Base-by-base conservation (phyloP, 768 basidiomycete species). In the Aureoboletus auriporus region DNA sequence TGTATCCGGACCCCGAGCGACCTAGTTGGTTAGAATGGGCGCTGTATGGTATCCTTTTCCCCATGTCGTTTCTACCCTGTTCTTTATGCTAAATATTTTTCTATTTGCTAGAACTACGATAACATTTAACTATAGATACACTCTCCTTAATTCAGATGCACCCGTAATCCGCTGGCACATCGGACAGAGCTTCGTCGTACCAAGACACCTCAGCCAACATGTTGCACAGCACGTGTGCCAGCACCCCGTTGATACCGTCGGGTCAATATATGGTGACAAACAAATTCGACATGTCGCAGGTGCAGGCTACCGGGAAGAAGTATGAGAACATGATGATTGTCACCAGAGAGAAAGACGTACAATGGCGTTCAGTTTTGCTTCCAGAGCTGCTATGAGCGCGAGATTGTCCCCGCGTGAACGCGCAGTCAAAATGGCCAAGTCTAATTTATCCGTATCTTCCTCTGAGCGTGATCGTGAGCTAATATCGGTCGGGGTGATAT, bases 151-250 rank as follows among this genome's bases (percentile, higher is more conserved):
- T 54, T 90, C 88, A n/a, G 74, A 71, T 8, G 86, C 86, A 3
- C 75, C 74, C 26, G 89, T 91, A 47, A 92, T 92, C 42, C 89
- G 79, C 66, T 91, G 89, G 73, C 89, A 92, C 55, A 91, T 90
- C 0, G 89, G 89, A 62, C 89, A 92, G 13, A 91, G 74, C 60
- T 83, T 88, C 7, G 87, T 90, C 10, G 86, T 80, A 17, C 85
- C 86, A 37, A 92, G 73, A 64, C 89, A 90, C n/a, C 82, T 80
- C 30, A 92, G 66, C 89, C 89, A 92, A 64, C 89, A 92, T 58
- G 81, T 81, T 38, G 81, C 73, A 61, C 89, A 92, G 55, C 85
- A 90, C 0, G 86, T 86, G 60, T 92, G 89, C 89, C 89, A 92
- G 63, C 89, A 92, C 7, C 88, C 88, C 0, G 86, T 89, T 12